These are phyloP conservation scores for Psilocybe mexicana DNA, from an alignment of 1,284 basidiomycete genomes.

Conservation along the genomic window DNA sequence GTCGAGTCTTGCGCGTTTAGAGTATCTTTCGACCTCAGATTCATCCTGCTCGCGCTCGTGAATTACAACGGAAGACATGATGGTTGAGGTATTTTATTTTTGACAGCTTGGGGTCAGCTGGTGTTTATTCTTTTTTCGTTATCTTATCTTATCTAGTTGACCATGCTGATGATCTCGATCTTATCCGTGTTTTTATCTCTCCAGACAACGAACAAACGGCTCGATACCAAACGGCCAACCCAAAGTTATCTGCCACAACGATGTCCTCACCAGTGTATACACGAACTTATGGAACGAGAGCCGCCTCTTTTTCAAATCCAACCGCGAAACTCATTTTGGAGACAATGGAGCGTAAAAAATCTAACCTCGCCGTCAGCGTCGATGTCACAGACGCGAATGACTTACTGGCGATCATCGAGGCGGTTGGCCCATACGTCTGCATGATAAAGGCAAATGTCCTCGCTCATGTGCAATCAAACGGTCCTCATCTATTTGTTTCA, in stretches of 20 bases:
- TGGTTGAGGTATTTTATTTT: conserved; percentile 1
- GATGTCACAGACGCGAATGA: conserved; percentile 87
- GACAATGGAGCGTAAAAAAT: conserved; percentile 86
- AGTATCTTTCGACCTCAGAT: conserved; percentile 42
- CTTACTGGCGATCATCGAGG: conserved; percentile 85
- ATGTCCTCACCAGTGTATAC: conserved; percentile 46
- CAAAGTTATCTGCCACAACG: conserved; percentile 1
- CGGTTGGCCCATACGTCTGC: conserved; percentile 88
- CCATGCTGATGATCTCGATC: conserved; percentile 2
- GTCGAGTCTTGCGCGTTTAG: conserved; percentile 59
- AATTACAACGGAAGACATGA: conserved; percentile 37
- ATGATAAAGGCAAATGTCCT: conserved; percentile 80
- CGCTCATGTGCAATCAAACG: conserved; percentile 15
- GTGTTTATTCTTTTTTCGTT: conserved; percentile 6
- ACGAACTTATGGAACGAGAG: conserved; percentile 67
- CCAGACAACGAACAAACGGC: not conserved
- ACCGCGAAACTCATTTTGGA: conserved; percentile 79
- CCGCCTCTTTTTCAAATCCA: conserved; percentile 64
- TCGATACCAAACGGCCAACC: too few relatives aligned
- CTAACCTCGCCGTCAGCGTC: conserved; percentile 94
- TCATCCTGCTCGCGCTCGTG: conserved; percentile 58
- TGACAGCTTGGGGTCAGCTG: not conserved
- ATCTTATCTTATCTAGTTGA: conserved; percentile 16
- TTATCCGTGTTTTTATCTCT: conserved; percentile 2
- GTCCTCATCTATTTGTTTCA: conserved; percentile 26